phyloP scores from a whole-genome alignment of 2,329 filamentous ascomycete species.

The Coniochaeta sp. region DNA sequence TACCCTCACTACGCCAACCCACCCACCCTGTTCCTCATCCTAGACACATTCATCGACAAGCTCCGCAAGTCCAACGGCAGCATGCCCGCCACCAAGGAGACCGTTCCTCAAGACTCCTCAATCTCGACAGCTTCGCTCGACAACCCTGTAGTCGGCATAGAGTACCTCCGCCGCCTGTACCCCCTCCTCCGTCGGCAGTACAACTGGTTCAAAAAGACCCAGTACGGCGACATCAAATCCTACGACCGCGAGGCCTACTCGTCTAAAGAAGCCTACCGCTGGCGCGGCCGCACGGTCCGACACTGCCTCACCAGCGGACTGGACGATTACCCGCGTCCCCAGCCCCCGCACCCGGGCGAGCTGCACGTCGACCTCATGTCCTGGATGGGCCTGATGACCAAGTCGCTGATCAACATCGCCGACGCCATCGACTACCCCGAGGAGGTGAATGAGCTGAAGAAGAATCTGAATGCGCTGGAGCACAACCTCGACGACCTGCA shows the following conservation, averaged over 20 bases:
- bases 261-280: slow-evolving; percentile 86
- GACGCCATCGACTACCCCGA: slow-evolving; percentile 66
- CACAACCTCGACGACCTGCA: slow-evolving; percentile 89
- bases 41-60: slow-evolving; percentile 78
- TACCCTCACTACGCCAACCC: slow-evolving; percentile 98
- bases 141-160: slow-evolving; percentile 57
- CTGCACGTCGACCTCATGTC: slow-evolving; percentile 90
- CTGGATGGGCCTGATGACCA: slow-evolving; percentile 96
- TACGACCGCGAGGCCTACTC: slow-evolving; percentile 89
- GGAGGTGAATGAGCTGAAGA: slow-evolving; percentile 65
- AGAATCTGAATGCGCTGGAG: slow-evolving; percentile 68
- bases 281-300: slow-evolving; percentile 79
- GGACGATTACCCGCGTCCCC: slow-evolving; percentile 90
- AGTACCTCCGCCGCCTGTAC: slow-evolving; percentile 71
- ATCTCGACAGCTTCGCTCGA: slow-evolving; percentile 59
- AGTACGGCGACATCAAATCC: slow-evolving; percentile 79
- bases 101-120: slow-evolving; percentile 30
- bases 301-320: slow-evolving; percentile 91
- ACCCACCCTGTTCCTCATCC: slow-evolving; percentile 83
- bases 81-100: slow-evolving; percentile 32
- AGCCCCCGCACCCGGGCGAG: slow-evolving; percentile 92
- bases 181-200: slow-evolving; percentile 85
- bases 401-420: slow-evolving; percentile 75
- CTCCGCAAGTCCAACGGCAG: slow-evolving; percentile 50
- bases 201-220: slow-evolving; percentile 90